phyloP scores from a whole-genome alignment of 2,329 filamentous ascomycete genomes.

The Botryotinia calthae region DNA sequence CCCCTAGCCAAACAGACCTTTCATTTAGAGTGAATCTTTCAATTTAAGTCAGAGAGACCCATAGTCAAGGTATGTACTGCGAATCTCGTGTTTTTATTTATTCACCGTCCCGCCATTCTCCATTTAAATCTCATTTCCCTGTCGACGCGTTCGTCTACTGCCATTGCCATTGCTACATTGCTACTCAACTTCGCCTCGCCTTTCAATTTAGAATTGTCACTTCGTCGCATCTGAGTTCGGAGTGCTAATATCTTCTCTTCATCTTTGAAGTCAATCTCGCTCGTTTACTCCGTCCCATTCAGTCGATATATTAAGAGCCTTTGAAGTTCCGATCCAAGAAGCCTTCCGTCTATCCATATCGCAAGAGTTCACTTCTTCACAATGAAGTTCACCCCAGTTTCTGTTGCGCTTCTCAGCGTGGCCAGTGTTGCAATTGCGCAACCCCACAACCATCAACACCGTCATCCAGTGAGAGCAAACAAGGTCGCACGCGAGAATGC shows the following conservation, averaged over 20 bases:
- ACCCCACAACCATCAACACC: conserved; percentile 58
- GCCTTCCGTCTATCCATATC: conserved; percentile 30
- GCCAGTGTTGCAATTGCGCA: conserved; percentile 56
- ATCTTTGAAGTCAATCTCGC: conserved; percentile 21
- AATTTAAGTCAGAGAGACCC: conserved; percentile 20
- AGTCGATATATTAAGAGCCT: conserved; percentile 4
- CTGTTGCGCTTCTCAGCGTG: conserved; percentile 33
- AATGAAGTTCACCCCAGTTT: conserved; percentile 38
- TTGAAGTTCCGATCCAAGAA: background rate
- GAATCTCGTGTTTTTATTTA: background rate
- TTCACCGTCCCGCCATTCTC: conserved; percentile 8
- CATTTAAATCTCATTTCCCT: background rate
- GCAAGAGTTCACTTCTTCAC: conserved; percentile 38
- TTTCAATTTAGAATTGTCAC: background rate
- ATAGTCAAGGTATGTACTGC: conserved; percentile 28
- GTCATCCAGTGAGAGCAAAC: conserved; percentile 56
- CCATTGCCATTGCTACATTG: background rate
- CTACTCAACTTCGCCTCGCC: background rate
- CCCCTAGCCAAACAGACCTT: background rate
- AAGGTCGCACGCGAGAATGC: conserved; percentile 49
- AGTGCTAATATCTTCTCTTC: conserved; percentile 28
- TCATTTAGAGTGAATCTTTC: conserved; percentile 9
- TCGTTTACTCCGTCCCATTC: background rate
- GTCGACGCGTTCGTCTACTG: background rate
- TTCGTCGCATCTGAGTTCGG: conserved; percentile 13